phyloP scores from a whole-genome alignment of 1,284 basidiomycete genomes.

The Volvariella volvacea region DNA sequence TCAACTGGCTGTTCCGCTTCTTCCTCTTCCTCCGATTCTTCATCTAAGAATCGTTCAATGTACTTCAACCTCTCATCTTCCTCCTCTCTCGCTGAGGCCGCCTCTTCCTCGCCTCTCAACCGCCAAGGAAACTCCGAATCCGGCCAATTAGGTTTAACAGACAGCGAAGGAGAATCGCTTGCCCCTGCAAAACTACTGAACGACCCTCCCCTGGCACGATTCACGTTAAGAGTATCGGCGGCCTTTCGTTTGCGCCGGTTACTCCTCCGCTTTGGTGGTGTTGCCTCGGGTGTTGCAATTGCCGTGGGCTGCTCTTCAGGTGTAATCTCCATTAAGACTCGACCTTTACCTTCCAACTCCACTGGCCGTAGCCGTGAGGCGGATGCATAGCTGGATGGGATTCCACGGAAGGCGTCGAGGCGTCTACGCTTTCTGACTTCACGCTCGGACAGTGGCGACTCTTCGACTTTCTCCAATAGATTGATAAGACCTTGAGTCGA shows the following conservation, averaged over 20 bases:
- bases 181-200: constrained; percentile 6
- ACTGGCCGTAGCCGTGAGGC: constrained; percentile 41
- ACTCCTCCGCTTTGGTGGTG: constrained; percentile 28
- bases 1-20: constrained; percentile 21
- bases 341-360: constrained; percentile 58
- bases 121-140: constrained; percentile 73
- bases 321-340: constrained; percentile 52
- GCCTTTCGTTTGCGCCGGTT: constrained; percentile 26
- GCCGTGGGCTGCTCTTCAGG: constrained; percentile 17
- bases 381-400: constrained; percentile 11
- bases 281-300: constrained; percentile 15
- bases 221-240: neutral
- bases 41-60: constrained; percentile 54
- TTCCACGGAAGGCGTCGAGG: constrained; percentile 51
- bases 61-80: constrained; percentile 50
- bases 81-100: constrained; percentile 41
- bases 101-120: constrained; percentile 45
- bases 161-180: constrained; percentile 20
- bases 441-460: constrained; percentile 43
- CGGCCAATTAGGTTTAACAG: constrained; percentile 61
- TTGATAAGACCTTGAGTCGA: constrained; percentile 30
- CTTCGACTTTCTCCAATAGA: constrained; percentile 27
- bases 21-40: constrained; percentile 52
- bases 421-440: constrained; percentile 58
- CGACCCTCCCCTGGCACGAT: no score